phyloP scores from a whole-genome alignment of 106 monocot genomes.

The Ottelia alismoides region DNA sequence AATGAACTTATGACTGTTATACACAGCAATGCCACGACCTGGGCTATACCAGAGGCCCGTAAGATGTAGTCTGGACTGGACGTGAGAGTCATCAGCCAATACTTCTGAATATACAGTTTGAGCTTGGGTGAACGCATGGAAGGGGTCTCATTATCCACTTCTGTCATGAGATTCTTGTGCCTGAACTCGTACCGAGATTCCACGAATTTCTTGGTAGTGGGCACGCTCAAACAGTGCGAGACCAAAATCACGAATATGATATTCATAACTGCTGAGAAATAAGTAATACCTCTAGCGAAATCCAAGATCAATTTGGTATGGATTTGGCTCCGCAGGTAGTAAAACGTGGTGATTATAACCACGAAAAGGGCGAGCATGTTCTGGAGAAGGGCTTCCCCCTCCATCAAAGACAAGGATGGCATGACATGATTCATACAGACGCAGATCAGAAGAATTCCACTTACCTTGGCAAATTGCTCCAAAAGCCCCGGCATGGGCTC shows the following conservation, averaged over 20 bases:
- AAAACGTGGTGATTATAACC: slow-evolving; percentile 9
- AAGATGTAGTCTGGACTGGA: too few relatives aligned
- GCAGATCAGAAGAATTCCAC: slow-evolving; percentile 12
- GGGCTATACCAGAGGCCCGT: neutral
- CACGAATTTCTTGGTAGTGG: neutral
- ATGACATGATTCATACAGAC: slow-evolving; percentile 5
- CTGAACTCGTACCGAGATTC: neutral
- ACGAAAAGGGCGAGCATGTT: slow-evolving; percentile 6
- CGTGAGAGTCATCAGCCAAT: slow-evolving; percentile 7
- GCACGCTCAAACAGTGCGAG: neutral
- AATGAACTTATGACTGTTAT: too few relatives aligned
- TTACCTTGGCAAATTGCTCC: slow-evolving; percentile 15
- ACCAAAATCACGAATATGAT: neutral
- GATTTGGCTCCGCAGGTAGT: slow-evolving; percentile 10
- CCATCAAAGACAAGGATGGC: slow-evolving; percentile 7
- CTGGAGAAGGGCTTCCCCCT: neutral
- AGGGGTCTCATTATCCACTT: neutral
- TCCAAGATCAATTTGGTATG: slow-evolving; percentile 8
- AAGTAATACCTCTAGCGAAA: neutral
- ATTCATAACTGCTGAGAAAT: neutral
- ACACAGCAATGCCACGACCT: neutral
- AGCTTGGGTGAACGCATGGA: neutral
- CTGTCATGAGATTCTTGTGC: neutral
- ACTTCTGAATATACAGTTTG: slow-evolving; percentile 1
- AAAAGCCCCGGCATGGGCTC: neutral